These are phyloP conservation scores for Entamoeba dispar DNA, from an alignment of 208 protist genomes.

Conservation along the genomic window DNA sequence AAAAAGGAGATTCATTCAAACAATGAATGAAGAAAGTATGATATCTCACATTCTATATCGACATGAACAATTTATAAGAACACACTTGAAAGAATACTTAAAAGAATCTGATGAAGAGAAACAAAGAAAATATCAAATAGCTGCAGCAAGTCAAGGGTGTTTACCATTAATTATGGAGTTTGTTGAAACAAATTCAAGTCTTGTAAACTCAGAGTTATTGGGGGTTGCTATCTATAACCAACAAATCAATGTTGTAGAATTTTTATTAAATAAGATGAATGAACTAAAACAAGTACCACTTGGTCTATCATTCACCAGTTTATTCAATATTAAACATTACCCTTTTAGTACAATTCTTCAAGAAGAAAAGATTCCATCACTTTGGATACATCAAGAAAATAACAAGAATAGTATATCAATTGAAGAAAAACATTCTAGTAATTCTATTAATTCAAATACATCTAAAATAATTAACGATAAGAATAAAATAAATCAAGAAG, in stretches of 20 bases:
- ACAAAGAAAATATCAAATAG: neutral
- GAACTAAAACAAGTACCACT: neutral
- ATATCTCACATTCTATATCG: neutral
- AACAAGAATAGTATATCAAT: neutral
- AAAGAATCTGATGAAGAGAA: neutral
- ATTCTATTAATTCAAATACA: neutral
- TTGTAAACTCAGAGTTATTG: neutral
- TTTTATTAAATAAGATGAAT: neutral
- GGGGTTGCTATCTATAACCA: neutral
- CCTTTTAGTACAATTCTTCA: neutral
- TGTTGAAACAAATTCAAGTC: neutral
- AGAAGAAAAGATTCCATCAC: no score
- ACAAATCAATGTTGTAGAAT: neutral
- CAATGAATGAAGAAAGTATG: neutral
- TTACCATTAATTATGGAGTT: neutral
- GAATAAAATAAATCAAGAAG: neutral
- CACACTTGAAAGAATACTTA: neutral
- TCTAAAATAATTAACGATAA: neutral
- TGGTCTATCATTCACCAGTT: neutral
- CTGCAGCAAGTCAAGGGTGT: neutral
- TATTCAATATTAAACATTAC: neutral
- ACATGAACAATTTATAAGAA: neutral
- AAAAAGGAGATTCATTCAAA: neutral
- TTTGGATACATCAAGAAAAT: neutral
- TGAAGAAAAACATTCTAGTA: neutral